Conservation (phyloP, 2,329 filamentous ascomycete genomes). For the Aureobasidium sp. region DNA sequence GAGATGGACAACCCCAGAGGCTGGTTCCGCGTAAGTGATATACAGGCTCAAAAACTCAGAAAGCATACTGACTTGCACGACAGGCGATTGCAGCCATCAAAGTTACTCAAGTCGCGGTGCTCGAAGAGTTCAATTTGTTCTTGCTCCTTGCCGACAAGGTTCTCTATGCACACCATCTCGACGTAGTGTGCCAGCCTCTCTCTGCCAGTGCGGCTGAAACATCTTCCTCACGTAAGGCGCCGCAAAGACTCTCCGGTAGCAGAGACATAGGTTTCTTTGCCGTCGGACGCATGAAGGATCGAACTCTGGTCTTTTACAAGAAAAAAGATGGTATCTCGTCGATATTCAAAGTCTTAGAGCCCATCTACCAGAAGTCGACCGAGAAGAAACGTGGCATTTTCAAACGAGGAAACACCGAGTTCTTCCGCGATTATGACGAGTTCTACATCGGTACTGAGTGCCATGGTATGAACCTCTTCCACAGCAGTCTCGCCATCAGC, state of each 20-base stretch:
- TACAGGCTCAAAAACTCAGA: constrained; percentile 14
- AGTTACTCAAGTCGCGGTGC: constrained; percentile 86
- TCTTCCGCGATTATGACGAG: constrained; percentile 96
- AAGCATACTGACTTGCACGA: constrained; percentile 24
- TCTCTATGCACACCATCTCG: constrained; percentile 86
- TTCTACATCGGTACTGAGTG: constrained; percentile 97
- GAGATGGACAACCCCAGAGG: constrained; percentile 82
- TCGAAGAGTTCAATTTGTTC: constrained; percentile 93
- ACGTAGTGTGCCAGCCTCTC: constrained; percentile 59
- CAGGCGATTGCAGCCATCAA: constrained; percentile 66
- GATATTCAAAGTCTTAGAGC: constrained; percentile 91
- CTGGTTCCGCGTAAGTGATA: constrained; percentile 66
- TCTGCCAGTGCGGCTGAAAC: constrained; percentile 35
- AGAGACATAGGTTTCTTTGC: constrained; percentile 96
- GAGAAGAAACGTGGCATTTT: constrained; percentile 69
- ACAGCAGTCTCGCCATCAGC: constrained; percentile 83
- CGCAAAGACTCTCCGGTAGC: constrained; percentile 75
- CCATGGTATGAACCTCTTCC: constrained; percentile 91
- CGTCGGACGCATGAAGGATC: constrained; percentile 93
- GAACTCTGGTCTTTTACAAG: constrained; percentile 92
- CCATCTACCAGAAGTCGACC: constrained; percentile 84
- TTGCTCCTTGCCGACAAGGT: constrained; percentile 85
- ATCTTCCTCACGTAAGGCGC: constrained; percentile 64
- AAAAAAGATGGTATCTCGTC: constrained; percentile 87
- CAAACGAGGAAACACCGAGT: constrained; percentile 71